These are phyloP conservation scores for Ceratobasidium sp. DNA, from an alignment of 1,284 basidiomycete species.

Conservation along the genomic window DNA sequence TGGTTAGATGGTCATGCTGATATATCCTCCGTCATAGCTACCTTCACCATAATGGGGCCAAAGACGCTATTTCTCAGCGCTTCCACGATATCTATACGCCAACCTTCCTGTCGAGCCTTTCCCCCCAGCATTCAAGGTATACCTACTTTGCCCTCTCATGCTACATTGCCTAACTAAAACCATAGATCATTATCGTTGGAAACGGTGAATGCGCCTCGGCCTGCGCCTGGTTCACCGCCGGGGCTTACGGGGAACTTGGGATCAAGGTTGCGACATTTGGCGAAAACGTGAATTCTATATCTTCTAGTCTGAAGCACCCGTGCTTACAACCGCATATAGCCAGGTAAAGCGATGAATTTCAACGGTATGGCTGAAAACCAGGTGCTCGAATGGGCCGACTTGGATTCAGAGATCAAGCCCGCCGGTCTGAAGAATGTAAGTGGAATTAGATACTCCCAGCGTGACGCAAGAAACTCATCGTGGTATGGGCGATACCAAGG, in stretches of 20 bases:
- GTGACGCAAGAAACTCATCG: not conserved
- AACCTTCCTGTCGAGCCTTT: slow-evolving; percentile 65
- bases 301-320: not conserved
- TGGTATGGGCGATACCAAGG: not conserved
- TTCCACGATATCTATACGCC: slow-evolving; percentile 56
- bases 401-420: slow-evolving; percentile 74
- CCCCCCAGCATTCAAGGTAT: slow-evolving; percentile 65
- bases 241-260: slow-evolving; percentile 70
- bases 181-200: slow-evolving; percentile 57
- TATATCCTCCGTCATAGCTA: not conserved
- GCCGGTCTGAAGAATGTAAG: slow-evolving; percentile 62
- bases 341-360: slow-evolving; percentile 65
- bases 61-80: slow-evolving; percentile 47
- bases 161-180: slow-evolving; percentile 14
- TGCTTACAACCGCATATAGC: slow-evolving; percentile 50
- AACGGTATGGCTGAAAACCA: slow-evolving; percentile 78
- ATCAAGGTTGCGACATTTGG: slow-evolving; percentile 72
- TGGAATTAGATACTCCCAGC: not conserved
- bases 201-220: slow-evolving; percentile 72
- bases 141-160: not conserved
- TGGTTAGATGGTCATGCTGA: not conserved
- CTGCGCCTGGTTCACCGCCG: slow-evolving; percentile 72
- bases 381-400: slow-evolving; percentile 71
- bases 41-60: not conserved
- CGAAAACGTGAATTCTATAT: slow-evolving; percentile 56